These are phyloP conservation scores for Leccinum ochraceum DNA, from an alignment of 768 basidiomycete genomes.

Conservation along the genomic window DNA sequence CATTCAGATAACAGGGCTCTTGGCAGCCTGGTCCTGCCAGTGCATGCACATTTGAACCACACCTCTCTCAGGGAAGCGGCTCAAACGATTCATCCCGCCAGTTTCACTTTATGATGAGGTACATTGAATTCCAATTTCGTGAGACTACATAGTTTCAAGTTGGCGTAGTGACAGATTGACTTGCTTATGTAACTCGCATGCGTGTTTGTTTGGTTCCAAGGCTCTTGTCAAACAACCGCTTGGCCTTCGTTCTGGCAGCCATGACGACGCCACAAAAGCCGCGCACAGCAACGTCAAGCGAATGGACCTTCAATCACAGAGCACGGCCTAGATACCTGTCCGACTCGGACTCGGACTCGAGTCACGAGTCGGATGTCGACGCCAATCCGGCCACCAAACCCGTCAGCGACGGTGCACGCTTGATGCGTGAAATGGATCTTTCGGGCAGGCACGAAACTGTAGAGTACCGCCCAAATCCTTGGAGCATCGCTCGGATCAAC, in stretches of 20 bases:
- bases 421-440: constrained; percentile 57
- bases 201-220: neutral
- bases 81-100: neutral
- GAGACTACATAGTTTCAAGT: no score
- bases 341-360: constrained; percentile 21
- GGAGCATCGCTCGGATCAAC: constrained; percentile 79
- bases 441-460: constrained; percentile 61
- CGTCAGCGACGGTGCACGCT: constrained; percentile 26
- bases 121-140: neutral
- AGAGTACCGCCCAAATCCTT: constrained; percentile 73
- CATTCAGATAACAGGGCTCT: neutral
- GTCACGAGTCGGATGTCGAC: neutral
- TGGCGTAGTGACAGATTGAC: neutral
- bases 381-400: neutral
- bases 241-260: neutral
- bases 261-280: neutral
- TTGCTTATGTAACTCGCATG: neutral
- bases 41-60: neutral
- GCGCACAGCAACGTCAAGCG: neutral
- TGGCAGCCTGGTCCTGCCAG: neutral
- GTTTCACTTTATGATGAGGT: neutral
- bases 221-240: constrained; percentile 15
- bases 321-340: constrained; percentile 4
- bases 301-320: constrained; percentile 36
- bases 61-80: neutral